Conservation (phyloP, 2,329 filamentous ascomycete species). For the Xylaria sp. region DNA sequence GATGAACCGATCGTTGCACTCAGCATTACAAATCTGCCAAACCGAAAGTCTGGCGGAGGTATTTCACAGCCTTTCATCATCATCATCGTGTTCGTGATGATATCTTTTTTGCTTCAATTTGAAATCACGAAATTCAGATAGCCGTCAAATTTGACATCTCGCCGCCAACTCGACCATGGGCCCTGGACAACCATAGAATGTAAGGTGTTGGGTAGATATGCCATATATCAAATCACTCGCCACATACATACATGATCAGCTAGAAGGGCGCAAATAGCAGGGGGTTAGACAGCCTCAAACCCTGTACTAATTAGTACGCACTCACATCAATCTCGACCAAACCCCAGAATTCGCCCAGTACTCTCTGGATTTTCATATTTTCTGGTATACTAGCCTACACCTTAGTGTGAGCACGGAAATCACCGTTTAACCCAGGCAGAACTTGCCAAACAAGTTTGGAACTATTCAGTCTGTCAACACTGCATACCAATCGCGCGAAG, state of each 20-base stretch:
- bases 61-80: not conserved
- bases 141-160: not conserved
- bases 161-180: not conserved
- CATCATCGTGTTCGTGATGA: not conserved
- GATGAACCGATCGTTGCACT: not conserved
- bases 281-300: not conserved
- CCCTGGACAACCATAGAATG: not conserved
- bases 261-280: not conserved
- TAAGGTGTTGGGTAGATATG: not conserved
- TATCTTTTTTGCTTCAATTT: slow-evolving; percentile 23
- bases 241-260: not conserved
- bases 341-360: not conserved
- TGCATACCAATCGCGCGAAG: not conserved
- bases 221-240: slow-evolving; percentile 25
- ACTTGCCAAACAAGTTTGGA: not conserved
- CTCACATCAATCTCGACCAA: not conserved
- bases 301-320: not conserved
- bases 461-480: not conserved
- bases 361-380: too few relatives aligned
- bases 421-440: not conserved
- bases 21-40: slow-evolving; percentile 25
- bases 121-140: slow-evolving; percentile 22
- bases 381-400: not conserved
- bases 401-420: too few relatives aligned
- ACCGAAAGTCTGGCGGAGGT: not conserved